A percentile compares a stretch with the other conserved stretches of the same genome.
phyloP scores from a whole-genome alignment of 768 basidiomycete species.

The Pleurotus platypus region DNA sequence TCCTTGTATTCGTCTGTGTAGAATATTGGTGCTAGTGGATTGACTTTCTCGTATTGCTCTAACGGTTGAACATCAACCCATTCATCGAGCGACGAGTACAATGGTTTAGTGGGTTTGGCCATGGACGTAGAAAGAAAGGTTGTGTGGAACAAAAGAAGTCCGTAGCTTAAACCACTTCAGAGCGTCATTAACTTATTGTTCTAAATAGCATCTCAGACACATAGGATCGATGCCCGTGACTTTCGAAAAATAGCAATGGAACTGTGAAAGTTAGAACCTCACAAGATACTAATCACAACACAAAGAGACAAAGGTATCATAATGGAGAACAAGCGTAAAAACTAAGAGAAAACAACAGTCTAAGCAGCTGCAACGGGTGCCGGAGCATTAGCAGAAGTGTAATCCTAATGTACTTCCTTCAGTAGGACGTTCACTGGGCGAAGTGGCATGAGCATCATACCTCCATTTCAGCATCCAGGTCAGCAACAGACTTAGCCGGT shows the following conservation, averaged over 20 bases:
- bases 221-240: neutral
- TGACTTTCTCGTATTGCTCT: conserved; percentile 73
- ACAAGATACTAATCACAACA: conserved; percentile 12
- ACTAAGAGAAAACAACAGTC: neutral
- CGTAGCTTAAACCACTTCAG: too few species aligned
- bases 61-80: conserved; percentile 83
- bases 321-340: conserved; percentile 18
- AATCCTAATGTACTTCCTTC: conserved; percentile 43
- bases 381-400: conserved; percentile 57
- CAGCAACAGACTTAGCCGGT: conserved; percentile 77
- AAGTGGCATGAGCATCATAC: conserved; percentile 34
- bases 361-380: conserved; percentile 31
- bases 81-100: conserved; percentile 62
- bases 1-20: conserved; percentile 90
- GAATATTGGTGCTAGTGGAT: conserved; percentile 88
- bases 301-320: conserved; percentile 12
- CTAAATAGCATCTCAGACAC: neutral
- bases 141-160: neutral
- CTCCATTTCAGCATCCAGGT: conserved; percentile 98
- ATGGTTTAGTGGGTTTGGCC: conserved; percentile 9
- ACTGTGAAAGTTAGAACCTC: neutral
- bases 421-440: neutral
- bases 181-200: neutral
- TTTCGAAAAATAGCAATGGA: neutral
- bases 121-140: neutral